Conservation (phyloP, 352 stramenopile species). For the Bremia lactucae region DNA sequence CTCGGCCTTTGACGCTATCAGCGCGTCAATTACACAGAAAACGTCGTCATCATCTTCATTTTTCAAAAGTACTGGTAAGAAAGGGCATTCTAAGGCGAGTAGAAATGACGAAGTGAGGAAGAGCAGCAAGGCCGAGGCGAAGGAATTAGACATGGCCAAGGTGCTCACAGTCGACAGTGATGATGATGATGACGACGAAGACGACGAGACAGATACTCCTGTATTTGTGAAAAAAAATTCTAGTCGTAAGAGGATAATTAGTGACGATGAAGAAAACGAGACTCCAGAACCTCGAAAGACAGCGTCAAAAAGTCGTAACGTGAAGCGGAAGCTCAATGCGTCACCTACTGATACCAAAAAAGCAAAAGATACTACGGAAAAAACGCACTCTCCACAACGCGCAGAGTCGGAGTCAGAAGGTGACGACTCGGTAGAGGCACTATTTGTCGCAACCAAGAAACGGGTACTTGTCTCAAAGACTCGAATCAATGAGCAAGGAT, state of each 20-base stretch:
- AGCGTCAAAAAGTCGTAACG: conserved; percentile 18
- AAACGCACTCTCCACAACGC: conserved; percentile 5
- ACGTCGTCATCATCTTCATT: conserved; percentile 9
- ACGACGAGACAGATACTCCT: conserved; percentile 45
- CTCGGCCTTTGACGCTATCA: conserved; percentile 50
- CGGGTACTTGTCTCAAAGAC: conserved; percentile 55
- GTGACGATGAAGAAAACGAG: conserved; percentile 53
- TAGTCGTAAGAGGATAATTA: conserved; percentile 46
- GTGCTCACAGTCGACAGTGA: conserved; percentile 65
- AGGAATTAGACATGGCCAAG: conserved; percentile 51
- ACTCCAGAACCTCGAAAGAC: conserved; percentile 13
- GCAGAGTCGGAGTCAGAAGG: conserved; percentile 22
- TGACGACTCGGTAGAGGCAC: conserved; percentile 11
- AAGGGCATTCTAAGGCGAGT: conserved; percentile 12
- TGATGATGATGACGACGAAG: conserved; percentile 49
- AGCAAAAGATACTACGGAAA: conserved; percentile 8
- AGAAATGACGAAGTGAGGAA: conserved; percentile 12
- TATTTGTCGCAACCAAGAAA: conserved; percentile 32
- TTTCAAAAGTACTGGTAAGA: conserved; percentile 24
- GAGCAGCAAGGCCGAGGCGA: conserved; percentile 20
- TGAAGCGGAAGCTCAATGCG: conserved; percentile 38
- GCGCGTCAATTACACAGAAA: conserved; percentile 22
- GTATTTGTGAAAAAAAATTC: conserved; percentile 58
- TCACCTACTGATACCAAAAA: conserved; percentile 22
- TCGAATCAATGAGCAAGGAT: conserved; percentile 67